Evolutionary conservation across 1,284 basidiomycete genomes (phyloP).

Genomic region (Coriolopsis trogii): DNA sequence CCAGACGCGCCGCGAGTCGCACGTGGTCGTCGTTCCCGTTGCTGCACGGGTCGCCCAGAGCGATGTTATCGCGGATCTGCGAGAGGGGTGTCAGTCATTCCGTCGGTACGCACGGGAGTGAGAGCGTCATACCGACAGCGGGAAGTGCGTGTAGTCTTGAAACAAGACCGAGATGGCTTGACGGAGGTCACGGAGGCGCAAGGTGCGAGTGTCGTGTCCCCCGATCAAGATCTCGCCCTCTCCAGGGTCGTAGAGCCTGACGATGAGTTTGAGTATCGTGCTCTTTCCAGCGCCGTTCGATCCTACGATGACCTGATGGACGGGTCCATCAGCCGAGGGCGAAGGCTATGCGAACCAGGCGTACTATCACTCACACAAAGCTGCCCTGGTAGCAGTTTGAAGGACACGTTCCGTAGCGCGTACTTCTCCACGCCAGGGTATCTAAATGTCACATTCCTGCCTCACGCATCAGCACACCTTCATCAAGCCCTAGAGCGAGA

Average conservation of each 20-base stretch:
- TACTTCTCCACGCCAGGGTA: slow-evolving; percentile 63
- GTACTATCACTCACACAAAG: slow-evolving; percentile 58
- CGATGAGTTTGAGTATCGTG: slow-evolving; percentile 67
- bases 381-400: slow-evolving; percentile 69
- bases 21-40: slow-evolving; percentile 56
- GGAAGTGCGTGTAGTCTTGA: slow-evolving; percentile 79
- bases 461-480: neutral
- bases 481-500: neutral
- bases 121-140: slow-evolving; percentile 53
- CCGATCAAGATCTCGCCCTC: slow-evolving; percentile 71
- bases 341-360: neutral
- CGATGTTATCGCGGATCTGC: slow-evolving; percentile 79
- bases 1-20: slow-evolving; percentile 63
- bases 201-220: slow-evolving; percentile 58
- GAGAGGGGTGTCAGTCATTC: neutral
- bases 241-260: slow-evolving; percentile 65
- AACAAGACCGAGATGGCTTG: slow-evolving; percentile 69
- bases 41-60: slow-evolving; percentile 60
- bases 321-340: too few relatives aligned
- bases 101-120: neutral
- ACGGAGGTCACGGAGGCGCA: slow-evolving; percentile 64
- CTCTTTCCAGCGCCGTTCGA: slow-evolving; percentile 79
- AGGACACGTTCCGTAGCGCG: slow-evolving; percentile 66
- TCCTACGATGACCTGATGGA: slow-evolving; percentile 69
- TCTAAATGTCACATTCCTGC: slow-evolving; percentile 70